Evolutionary conservation across 1,284 basidiomycete genomes (phyloP).

Genomic region (Violaceomyces palustris): DNA sequence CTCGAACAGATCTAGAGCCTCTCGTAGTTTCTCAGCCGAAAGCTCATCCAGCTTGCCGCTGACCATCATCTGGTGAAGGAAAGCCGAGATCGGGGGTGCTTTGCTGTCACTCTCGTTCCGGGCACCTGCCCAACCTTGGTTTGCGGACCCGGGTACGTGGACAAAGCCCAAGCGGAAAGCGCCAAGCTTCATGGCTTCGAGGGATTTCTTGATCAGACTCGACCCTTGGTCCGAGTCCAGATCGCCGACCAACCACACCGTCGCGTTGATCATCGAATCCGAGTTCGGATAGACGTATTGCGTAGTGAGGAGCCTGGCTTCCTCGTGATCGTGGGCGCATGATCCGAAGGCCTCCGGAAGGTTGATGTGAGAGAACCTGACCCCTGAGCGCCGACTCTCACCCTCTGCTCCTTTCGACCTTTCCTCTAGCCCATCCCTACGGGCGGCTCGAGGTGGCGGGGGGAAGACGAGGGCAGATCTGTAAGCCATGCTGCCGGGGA

Average conservation of each 20-base stretch:
- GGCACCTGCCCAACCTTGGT: background rate
- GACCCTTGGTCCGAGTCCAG: conserved; percentile 65
- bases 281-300: too few species aligned
- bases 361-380: too few species aligned
- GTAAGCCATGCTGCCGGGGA: conserved; percentile 65
- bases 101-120: conserved; percentile 5
- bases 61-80: conserved; percentile 12
- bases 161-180: conserved; percentile 53
- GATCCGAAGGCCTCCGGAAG: too few species aligned
- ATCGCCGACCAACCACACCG: conserved; percentile 72
- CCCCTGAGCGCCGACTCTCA: too few species aligned
- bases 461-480: too few species aligned
- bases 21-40: conserved; percentile 3
- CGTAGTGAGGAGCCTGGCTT: too few species aligned
- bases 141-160: conserved; percentile 44
- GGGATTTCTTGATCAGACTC: conserved; percentile 61
- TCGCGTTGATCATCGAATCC: too few species aligned
- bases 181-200: conserved; percentile 57
- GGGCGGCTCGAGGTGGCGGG: too few species aligned
- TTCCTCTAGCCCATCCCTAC: too few species aligned
- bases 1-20: background rate
- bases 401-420: too few species aligned
- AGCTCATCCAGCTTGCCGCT: conserved; percentile 1
- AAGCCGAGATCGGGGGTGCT: conserved; percentile 7
- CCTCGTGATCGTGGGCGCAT: too few species aligned